phyloP scores from a whole-genome alignment of 1,284 basidiomycete genomes.

The Cutaneotrichosporon arboriforme region DNA sequence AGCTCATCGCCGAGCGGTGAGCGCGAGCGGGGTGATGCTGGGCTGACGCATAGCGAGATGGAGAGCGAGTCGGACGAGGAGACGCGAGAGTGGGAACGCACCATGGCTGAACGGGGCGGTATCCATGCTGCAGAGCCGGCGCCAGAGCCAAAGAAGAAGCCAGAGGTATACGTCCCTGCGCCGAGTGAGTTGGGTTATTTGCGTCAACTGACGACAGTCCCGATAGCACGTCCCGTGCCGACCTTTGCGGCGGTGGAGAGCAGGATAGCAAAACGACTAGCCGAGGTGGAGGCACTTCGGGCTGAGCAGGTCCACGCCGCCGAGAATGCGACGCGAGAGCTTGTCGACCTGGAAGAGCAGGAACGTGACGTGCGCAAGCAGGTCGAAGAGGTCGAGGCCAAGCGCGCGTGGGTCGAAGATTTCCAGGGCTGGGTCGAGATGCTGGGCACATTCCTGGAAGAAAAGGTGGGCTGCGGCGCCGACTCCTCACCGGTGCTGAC shows the following conservation, averaged over 20 bases:
- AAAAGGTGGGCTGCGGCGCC: slow-evolving; percentile 76
- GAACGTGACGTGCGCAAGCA: slow-evolving; percentile 74
- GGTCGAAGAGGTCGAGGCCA: slow-evolving; percentile 70
- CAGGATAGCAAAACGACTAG: slow-evolving; percentile 59
- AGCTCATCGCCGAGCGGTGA: slow-evolving; percentile 79
- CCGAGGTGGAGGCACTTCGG: slow-evolving; percentile 50
- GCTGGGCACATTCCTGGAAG: slow-evolving; percentile 80
- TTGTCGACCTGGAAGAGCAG: slow-evolving; percentile 63
- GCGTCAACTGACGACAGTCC: slow-evolving; percentile 52
- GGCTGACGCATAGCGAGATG: slow-evolving; percentile 56
- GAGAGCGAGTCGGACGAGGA: slow-evolving; percentile 70
- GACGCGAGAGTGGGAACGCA: slow-evolving; percentile 77
- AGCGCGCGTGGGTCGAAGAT: slow-evolving; percentile 77
- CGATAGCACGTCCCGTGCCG: slow-evolving; percentile 52
- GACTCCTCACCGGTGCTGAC: neutral
- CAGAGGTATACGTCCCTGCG: slow-evolving; percentile 64
- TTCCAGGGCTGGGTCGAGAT: slow-evolving; percentile 83
- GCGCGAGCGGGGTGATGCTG: too few species aligned
- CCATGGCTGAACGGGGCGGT: slow-evolving; percentile 10
- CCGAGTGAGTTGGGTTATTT: slow-evolving; percentile 57
- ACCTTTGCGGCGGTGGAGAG: slow-evolving; percentile 66
- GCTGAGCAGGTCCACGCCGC: slow-evolving; percentile 41
- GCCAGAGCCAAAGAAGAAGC: slow-evolving; percentile 30
- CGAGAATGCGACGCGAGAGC: slow-evolving; percentile 55
- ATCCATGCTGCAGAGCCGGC: neutral